phyloP scores from a whole-genome alignment of 2,329 filamentous ascomycete genomes.

The Talaromyces albobiverticillius region DNA sequence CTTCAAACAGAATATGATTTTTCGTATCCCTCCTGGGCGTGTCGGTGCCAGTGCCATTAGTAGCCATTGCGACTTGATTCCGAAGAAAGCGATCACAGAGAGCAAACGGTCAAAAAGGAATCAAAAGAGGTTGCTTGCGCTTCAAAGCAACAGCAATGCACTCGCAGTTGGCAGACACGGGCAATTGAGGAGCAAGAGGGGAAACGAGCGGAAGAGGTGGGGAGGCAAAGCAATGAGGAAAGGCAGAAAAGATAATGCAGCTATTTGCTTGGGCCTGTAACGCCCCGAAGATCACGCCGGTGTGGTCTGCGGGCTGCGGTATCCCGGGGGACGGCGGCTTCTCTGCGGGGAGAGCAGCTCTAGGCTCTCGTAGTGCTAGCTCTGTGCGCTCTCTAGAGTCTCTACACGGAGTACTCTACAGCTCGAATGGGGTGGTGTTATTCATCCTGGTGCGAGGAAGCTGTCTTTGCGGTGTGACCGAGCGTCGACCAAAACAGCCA shows the following conservation, averaged over 20 bases:
- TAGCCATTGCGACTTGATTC: slow-evolving; percentile 56
- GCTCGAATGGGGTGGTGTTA: too few relatives aligned
- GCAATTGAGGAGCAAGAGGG: slow-evolving; percentile 6
- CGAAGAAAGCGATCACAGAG: background rate
- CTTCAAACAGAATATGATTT: slow-evolving; percentile 94
- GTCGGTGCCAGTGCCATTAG: slow-evolving; percentile 65
- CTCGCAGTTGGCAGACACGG: background rate
- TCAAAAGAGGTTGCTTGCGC: slow-evolving; percentile 2
- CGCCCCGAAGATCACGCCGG: background rate
- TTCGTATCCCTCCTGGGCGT: slow-evolving; percentile 68
- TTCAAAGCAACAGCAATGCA: background rate
- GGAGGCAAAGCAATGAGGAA: slow-evolving; percentile 12
- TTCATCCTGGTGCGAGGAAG: too few relatives aligned
- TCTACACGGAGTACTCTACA: too few relatives aligned
- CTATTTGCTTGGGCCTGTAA: background rate
- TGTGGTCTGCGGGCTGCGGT: slow-evolving; percentile 2
- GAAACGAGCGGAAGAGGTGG: slow-evolving; percentile 9
- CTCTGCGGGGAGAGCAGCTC: background rate
- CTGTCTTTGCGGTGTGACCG: too few relatives aligned
- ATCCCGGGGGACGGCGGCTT: slow-evolving; percentile 5
- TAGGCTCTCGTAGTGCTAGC: too few relatives aligned
- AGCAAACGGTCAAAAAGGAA: background rate
- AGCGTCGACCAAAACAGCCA: too few relatives aligned
- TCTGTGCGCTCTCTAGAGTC: too few relatives aligned
- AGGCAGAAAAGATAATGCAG: background rate